Conservation (phyloP, 1,284 basidiomycete species). For the Uromyces viciae-fabae region DNA sequence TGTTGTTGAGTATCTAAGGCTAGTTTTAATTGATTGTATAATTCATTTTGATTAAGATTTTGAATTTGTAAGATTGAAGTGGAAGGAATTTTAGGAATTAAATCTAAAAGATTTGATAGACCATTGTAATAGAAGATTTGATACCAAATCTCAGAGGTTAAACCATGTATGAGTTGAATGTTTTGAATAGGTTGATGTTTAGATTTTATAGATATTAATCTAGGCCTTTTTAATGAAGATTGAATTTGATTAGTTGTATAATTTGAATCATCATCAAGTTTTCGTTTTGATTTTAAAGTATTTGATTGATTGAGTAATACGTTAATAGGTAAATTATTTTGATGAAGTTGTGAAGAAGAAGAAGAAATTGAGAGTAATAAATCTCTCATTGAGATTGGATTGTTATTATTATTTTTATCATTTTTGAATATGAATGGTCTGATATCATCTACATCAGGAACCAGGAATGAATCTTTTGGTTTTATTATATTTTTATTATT, state of each 20-base stretch:
- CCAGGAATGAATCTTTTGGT: neutral
- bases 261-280: neutral
- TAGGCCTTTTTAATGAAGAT: slow-evolving; percentile 11
- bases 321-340: neutral
- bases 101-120: neutral
- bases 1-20: slow-evolving; percentile 19
- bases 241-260: neutral
- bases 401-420: neutral
- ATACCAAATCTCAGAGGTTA: slow-evolving; percentile 14
- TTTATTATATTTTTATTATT: neutral
- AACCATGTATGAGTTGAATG: slow-evolving; percentile 14
- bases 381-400: slow-evolving; percentile 27
- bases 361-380: slow-evolving; percentile 9
- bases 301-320: neutral
- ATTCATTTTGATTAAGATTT: neutral
- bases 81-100: slow-evolving; percentile 13
- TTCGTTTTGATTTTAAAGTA: slow-evolving; percentile 4
- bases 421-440: slow-evolving; percentile 7
- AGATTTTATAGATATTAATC: neutral
- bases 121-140: slow-evolving; percentile 16
- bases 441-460: slow-evolving; percentile 22
- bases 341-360: neutral
- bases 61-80: neutral
- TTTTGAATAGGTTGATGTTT: neutral
- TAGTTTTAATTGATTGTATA: slow-evolving; percentile 1